Percentiles rank a stretch among this genome's conserved stretches.
Evolutionary conservation across 2,329 filamentous ascomycete genomes (phyloP).

Genomic region (Mycosphaerelloides madeirae): DNA sequence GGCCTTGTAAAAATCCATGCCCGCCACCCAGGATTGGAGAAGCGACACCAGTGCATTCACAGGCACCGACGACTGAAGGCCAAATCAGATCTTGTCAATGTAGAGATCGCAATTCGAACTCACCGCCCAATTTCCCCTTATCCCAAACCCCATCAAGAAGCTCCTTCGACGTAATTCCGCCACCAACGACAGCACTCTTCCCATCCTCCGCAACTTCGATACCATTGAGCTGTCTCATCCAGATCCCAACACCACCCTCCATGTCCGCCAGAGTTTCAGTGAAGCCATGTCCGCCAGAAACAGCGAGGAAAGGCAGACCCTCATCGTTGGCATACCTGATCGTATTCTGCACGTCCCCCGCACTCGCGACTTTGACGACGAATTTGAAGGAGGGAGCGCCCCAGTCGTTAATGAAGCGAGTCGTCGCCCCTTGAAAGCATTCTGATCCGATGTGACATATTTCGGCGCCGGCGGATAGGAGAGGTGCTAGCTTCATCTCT

Average conservation of each 20-base stretch:
- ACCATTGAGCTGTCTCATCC: conserved; percentile 8
- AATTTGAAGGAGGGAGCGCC: background rate
- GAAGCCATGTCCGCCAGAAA: conserved; percentile 12
- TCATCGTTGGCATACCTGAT: conserved; percentile 3
- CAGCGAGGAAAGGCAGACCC: conserved; percentile 11
- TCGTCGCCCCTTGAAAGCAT: no score
- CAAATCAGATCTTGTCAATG: no score
- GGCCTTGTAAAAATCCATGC: conserved; percentile 45
- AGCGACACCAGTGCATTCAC: no score
- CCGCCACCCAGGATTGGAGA: conserved; percentile 8
- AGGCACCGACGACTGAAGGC: background rate
- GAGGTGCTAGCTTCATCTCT: no score
- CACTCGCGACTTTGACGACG: background rate
- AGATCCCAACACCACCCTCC: conserved; percentile 13
- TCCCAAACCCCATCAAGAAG: conserved; percentile 9
- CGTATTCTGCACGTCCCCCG: background rate
- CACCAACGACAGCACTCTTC: conserved; percentile 10
- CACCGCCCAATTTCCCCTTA: conserved; percentile 3
- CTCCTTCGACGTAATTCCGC: conserved; percentile 9
- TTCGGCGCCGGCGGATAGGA: no score
- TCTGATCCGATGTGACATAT: no score
- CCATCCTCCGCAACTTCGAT: conserved; percentile 8
- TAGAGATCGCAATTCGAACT: background rate
- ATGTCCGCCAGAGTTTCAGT: conserved; percentile 6
- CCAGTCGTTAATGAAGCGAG: no score